phyloP scores from a whole-genome alignment of 176 grass and related monocot species.

The Rhipidocladum racemiflorum region DNA sequence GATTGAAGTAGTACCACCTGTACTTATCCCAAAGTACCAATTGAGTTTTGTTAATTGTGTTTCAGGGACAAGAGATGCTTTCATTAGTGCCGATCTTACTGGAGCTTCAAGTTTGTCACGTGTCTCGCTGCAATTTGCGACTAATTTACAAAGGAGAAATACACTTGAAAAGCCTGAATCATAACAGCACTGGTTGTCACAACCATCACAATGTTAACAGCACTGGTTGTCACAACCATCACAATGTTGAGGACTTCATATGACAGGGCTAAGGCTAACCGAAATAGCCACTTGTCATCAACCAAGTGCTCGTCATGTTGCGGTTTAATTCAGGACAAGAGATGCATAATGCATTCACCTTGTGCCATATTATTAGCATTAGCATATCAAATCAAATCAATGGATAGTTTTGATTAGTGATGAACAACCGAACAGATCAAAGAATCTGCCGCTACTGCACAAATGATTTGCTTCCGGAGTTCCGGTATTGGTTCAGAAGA shows the following conservation, averaged over 20 bases:
- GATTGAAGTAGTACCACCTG: conserved; percentile 26
- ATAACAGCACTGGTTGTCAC: not conserved
- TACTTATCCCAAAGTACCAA: not conserved
- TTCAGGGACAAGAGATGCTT: conserved; percentile 9
- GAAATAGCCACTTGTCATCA: conserved; percentile 1
- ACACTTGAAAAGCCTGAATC: not conserved
- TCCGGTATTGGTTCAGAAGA: no score
- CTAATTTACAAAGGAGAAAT: not conserved
- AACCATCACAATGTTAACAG: not conserved
- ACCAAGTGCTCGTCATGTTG: not conserved
- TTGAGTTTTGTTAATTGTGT: conserved; percentile 11
- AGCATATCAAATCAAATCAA: not conserved
- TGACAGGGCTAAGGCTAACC: not conserved
- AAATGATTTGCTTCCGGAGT: conserved; percentile 9
- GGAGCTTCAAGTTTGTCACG: conserved; percentile 23
- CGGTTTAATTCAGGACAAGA: not conserved
- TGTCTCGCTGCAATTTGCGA: conserved; percentile 1
- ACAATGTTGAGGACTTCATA: not conserved
- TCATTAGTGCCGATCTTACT: not conserved
- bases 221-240: not conserved
- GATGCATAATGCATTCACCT: no score
- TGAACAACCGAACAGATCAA: not conserved
- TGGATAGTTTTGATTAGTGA: not conserved
- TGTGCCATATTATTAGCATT: no score
- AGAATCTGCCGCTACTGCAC: conserved; percentile 22